These are phyloP conservation scores for Diaporthe humulicola DNA, from an alignment of 2,329 filamentous ascomycete species.

Conservation along the genomic window DNA sequence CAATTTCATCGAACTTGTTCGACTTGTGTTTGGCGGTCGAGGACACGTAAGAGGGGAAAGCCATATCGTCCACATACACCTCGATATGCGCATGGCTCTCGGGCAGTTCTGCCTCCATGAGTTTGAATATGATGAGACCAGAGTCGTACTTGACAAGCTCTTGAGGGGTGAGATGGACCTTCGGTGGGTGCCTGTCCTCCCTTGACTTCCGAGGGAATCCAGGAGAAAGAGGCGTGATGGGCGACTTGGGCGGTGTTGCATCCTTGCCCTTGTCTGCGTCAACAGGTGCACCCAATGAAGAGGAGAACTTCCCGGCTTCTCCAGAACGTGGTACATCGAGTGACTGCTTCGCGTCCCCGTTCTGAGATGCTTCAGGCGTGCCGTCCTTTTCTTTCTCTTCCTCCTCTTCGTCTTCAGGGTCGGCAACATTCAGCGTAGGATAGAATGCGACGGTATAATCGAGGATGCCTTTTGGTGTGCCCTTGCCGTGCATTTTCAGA, in stretches of 20 bases:
- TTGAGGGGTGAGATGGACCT: slow-evolving; percentile 82
- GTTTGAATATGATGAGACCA: slow-evolving; percentile 92
- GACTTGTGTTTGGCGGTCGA: slow-evolving; percentile 78
- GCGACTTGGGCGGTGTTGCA: slow-evolving; percentile 58
- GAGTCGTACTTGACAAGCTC: slow-evolving; percentile 90
- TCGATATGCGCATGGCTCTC: slow-evolving; percentile 84
- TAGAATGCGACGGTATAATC: slow-evolving; percentile 91
- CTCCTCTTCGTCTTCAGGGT: slow-evolving; percentile 86
- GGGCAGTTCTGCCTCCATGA: slow-evolving; percentile 89
- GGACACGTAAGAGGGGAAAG: slow-evolving; percentile 89
- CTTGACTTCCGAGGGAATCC: slow-evolving; percentile 62
- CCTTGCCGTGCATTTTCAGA: slow-evolving; percentile 81
- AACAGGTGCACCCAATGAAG: slow-evolving; percentile 47
- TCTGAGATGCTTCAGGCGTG: slow-evolving; percentile 36
- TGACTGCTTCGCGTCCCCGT: slow-evolving; percentile 43
- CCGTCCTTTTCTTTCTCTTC: slow-evolving; percentile 55
- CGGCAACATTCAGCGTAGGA: slow-evolving; percentile 86
- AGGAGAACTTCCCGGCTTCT: slow-evolving; percentile 60
- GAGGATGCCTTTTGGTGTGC: slow-evolving; percentile 82
- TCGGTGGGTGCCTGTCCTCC: slow-evolving; percentile 73
- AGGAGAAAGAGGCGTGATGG: slow-evolving; percentile 60
- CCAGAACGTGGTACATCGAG: slow-evolving; percentile 51
- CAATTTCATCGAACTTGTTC: slow-evolving; percentile 89
- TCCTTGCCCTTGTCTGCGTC: slow-evolving; percentile 44
- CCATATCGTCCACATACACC: slow-evolving; percentile 93